A percentile compares a stretch with the other conserved stretches of the same genome.
phyloP scores from a whole-genome alignment of 768 basidiomycete species.

The Naematelia encephala region DNA sequence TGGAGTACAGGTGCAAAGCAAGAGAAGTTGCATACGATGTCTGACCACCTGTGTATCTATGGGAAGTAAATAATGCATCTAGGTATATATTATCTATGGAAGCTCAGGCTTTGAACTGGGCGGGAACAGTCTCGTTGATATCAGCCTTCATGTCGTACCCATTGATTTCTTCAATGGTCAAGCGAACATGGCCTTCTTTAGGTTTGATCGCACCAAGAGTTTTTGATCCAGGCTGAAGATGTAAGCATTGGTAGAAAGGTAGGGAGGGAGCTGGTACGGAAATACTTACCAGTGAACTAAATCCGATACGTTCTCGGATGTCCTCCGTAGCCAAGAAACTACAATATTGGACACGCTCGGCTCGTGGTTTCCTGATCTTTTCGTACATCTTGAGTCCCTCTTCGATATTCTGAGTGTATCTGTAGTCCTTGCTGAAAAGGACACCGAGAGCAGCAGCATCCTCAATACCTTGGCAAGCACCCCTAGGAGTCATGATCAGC shows the following conservation, averaged over 20 bases:
- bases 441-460: no score
- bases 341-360: constrained; percentile 27
- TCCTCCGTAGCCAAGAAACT: constrained; percentile 28
- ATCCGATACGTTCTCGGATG: constrained; percentile 38
- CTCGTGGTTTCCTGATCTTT: constrained; percentile 28
- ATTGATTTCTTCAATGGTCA: constrained; percentile 28
- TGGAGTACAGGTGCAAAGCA: no score
- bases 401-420: constrained; percentile 24
- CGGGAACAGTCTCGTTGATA: constrained; percentile 9
- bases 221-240: constrained; percentile 9
- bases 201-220: constrained; percentile 8
- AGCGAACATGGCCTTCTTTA: constrained; percentile 10
- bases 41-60: no score
- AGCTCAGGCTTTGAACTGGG: constrained; percentile 4
- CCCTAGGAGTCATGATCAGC: no score
- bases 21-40: no score
- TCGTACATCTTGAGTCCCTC: constrained; percentile 32
- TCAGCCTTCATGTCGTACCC: constrained; percentile 19
- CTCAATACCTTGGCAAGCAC: no score
- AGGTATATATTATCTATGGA: no score
- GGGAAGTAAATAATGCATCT: no score
- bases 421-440: constrained; percentile 1
- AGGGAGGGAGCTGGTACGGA: not conserved
- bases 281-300: constrained; percentile 20
- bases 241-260: not conserved